A percentile compares a stretch with the other conserved stretches of the same genome.
These are phyloP conservation scores for Psidium guajava DNA, from an alignment of 345 rosid genomes.

Conservation along the genomic window DNA sequence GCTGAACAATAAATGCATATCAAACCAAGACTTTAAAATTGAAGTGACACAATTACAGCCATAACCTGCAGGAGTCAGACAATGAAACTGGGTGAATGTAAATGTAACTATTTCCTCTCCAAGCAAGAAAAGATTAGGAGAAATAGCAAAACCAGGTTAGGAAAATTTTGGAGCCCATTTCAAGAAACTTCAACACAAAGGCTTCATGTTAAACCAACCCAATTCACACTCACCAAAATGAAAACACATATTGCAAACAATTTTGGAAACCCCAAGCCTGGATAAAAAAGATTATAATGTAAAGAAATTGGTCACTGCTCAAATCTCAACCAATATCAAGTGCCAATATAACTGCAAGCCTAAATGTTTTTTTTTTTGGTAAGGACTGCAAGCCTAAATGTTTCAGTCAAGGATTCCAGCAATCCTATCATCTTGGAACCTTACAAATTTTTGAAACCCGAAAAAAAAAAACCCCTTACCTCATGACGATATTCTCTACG, in stretches of 20 bases:
- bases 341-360: not conserved
- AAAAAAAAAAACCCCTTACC: constrained; percentile 29
- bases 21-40: not conserved
- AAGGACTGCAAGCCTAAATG: not conserved
- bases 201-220: not conserved
- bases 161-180: not conserved
- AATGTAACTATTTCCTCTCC: not conserved
- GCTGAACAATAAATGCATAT: not conserved
- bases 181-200: not conserved
- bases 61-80: not conserved
- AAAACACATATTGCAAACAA: not conserved
- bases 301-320: not conserved
- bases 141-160: not conserved
- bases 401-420: not conserved
- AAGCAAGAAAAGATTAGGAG: not conserved
- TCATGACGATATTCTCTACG: constrained; percentile 85
- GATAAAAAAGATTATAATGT: not conserved
- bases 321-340: not conserved
- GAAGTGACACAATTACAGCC: not conserved
- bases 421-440: not conserved
- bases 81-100: not conserved
- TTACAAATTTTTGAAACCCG: not conserved
- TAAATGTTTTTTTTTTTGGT: too few species aligned
- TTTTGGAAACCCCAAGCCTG: not conserved
- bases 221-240: not conserved